Evolutionary conservation across 208 protist species (phyloP).

Genomic region (Endotrypanum monterogeii): DNA sequence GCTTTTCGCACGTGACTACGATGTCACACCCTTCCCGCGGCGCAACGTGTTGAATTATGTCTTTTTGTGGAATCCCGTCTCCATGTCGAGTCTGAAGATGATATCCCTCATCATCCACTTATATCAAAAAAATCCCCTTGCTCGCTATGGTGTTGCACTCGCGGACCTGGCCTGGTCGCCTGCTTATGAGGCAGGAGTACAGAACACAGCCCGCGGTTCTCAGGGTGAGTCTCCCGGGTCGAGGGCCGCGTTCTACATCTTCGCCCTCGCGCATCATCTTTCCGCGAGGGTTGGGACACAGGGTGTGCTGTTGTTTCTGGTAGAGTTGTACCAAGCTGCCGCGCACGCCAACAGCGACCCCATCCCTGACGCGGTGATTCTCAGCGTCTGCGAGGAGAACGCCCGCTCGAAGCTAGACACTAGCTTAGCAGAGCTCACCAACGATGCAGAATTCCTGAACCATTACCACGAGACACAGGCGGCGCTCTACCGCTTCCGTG

Average conservation of each 20-base stretch:
- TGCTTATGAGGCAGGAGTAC: not conserved
- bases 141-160: slow-evolving; percentile 29
- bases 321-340: slow-evolving; percentile 15
- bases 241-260: slow-evolving; percentile 17
- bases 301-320: slow-evolving; percentile 14
- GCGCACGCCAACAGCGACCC: not conserved
- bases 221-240: slow-evolving; percentile 9
- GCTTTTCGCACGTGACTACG: slow-evolving; percentile 5
- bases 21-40: slow-evolving; percentile 19
- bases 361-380: slow-evolving; percentile 1
- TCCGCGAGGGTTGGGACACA: not conserved
- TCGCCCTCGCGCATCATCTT: slow-evolving; percentile 26
- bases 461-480: slow-evolving; percentile 46
- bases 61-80: slow-evolving; percentile 22
- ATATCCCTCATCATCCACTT: slow-evolving; percentile 6
- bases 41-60: slow-evolving; percentile 27
- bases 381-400: slow-evolving; percentile 7
- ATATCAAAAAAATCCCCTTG: slow-evolving; percentile 3
- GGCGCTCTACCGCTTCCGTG: slow-evolving; percentile 24
- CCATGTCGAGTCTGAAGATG: slow-evolving; percentile 17
- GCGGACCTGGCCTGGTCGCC: slow-evolving; percentile 27
- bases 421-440: slow-evolving; percentile 28
- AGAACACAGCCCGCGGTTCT: not conserved
- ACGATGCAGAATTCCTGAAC: slow-evolving; percentile 24
- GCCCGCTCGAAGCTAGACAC: slow-evolving; percentile 1